A percentile compares a stretch with the other conserved stretches of the same genome.
Conservation (phyloP, 148 eudicot genomes). For the Camellia sinensis region DNA sequence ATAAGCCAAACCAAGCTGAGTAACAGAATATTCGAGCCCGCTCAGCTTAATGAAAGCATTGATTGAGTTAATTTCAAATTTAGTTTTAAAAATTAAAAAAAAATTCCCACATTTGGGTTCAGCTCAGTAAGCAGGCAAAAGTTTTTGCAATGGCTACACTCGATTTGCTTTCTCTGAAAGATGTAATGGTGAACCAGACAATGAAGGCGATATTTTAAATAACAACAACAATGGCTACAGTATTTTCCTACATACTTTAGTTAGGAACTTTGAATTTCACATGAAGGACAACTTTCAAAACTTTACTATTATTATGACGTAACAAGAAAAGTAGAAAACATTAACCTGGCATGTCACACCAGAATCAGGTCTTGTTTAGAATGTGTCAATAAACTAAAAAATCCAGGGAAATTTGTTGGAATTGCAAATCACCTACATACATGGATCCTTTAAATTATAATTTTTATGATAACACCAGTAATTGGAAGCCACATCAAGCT, state of each 20-base stretch:
- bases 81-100: too few species aligned
- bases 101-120: not conserved
- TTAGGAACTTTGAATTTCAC: not conserved
- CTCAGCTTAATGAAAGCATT: not conserved
- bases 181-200: not conserved
- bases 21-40: not conserved
- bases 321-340: too few species aligned
- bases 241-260: not conserved
- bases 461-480: not conserved
- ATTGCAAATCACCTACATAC: not conserved
- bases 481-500: not conserved
- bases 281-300: not conserved
- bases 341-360: conserved; percentile 1
- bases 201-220: not conserved
- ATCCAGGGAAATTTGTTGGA: conserved; percentile 2
- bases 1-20: not conserved
- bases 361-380: not conserved
- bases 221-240: not conserved
- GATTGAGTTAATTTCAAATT: not conserved
- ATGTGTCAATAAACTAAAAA: not conserved
- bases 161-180: not conserved
- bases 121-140: not conserved
- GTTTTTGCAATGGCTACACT: too few species aligned
- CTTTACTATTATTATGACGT: not conserved
- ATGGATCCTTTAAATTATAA: not conserved